A percentile compares a stretch with the other conserved stretches of the same genome.
Conservation (phyloP, 2,329 filamentous ascomycete genomes). For the Nakataea oryzae region DNA sequence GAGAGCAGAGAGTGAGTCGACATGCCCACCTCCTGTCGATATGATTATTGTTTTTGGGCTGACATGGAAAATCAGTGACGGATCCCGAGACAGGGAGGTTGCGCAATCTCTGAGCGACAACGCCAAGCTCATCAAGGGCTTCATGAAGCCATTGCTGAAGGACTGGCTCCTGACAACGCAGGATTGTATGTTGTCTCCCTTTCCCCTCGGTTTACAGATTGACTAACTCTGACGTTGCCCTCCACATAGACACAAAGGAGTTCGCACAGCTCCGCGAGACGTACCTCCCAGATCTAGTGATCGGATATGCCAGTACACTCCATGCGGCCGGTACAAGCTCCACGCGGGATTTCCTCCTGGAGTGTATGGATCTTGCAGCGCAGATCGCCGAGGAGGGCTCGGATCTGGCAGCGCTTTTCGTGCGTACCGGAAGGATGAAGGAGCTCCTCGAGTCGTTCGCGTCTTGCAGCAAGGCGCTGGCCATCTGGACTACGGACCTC, state of each 20-base stretch:
- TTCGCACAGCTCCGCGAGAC: conserved; percentile 57
- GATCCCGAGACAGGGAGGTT: conserved; percentile 30
- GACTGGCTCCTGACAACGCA: conserved; percentile 50
- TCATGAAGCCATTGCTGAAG: conserved; percentile 50
- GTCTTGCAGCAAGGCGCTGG: conserved; percentile 62
- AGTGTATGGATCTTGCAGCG: conserved; percentile 79
- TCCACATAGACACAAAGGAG: conserved; percentile 31
- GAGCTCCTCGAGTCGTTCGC: conserved; percentile 72
- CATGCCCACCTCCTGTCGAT: neutral
- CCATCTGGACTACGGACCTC: conserved; percentile 39
- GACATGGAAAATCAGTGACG: neutral
- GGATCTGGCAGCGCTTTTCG: conserved; percentile 55
- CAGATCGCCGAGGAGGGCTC: conserved; percentile 61
- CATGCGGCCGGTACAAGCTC: conserved; percentile 68
- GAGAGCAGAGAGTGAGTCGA: conserved; percentile 38
- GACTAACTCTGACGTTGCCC: conserved; percentile 4
- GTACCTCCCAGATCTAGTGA: conserved; percentile 77
- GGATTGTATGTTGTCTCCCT: conserved; percentile 39
- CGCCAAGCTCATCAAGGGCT: conserved; percentile 42
- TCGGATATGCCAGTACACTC: conserved; percentile 74
- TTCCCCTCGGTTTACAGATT: neutral
- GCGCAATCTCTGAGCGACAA: conserved; percentile 42
- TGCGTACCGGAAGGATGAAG: conserved; percentile 56
- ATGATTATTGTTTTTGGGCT: neutral
- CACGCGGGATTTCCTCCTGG: conserved; percentile 65